Base-by-base conservation (phyloP, 208 protist species). In the Angomonas desouzai region DNA sequence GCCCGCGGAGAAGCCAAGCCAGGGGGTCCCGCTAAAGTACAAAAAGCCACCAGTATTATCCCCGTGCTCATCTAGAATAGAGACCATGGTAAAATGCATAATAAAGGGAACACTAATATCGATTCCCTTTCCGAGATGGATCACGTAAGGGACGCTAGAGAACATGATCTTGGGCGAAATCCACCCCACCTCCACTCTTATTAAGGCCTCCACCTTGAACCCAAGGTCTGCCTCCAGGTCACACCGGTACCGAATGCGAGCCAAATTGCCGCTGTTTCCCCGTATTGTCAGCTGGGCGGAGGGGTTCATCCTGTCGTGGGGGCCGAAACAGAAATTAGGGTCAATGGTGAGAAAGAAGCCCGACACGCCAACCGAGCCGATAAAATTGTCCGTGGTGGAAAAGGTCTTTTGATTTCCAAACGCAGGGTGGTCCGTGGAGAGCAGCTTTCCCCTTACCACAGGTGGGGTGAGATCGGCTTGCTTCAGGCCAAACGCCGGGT, bases 21-120 rank as follows among this genome's bases (percentile, higher is more conserved):
- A 66, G n/a, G 87, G 87, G 22, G 87, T 93, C 28, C 87, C 87
- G 63, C 82, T 89, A 29, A 91, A 85, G 75, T 93, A 93, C 28
- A 93, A 65, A 56, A 81, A 90, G 65, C 83, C 81, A 48, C 87
- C 87, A 9, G 87, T 90, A 55, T 72, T 77, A 66, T 91, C 72
- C 29, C 83, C 87, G 64, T 81, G 73, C 74, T 93, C 87, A 72
- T 93, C 87, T 16, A 93, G 76, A 22, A 93, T 62, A 11, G 80
- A 81, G 18, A 87, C 76, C 87, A 93, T 87, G 22, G 84, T 85
- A 58, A 93, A 86, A 71, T 93, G 83, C n/a, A 87, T 62, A 43
- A 93, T 30, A 43, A 84, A 89, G 28, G 87, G 87, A n/a, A 91
- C 66, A 55, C 81, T 89, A 33, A 91, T n/a, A 65, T 93, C 87